phyloP scores from a whole-genome alignment of 768 basidiomycete genomes.

The Russula virescens region DNA sequence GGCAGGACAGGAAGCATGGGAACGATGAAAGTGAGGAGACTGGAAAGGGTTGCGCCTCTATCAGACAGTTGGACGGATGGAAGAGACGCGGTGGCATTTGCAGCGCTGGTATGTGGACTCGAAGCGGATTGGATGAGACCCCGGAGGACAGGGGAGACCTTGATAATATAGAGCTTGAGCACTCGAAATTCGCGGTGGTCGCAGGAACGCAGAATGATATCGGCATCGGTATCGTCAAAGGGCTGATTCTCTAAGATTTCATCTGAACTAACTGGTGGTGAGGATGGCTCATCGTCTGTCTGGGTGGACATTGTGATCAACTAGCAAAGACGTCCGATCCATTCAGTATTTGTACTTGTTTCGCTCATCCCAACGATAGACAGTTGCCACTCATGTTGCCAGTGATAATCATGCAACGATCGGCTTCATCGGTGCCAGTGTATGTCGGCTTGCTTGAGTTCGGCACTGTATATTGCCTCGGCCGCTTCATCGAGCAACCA shows the following conservation, averaged over 20 bases:
- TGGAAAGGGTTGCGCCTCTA: background rate
- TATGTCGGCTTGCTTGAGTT: too few relatives aligned
- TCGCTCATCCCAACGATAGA: too few relatives aligned
- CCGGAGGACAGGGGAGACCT: constrained; percentile 38
- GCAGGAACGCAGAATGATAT: constrained; percentile 39
- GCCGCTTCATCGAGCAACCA: too few relatives aligned
- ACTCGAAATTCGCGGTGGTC: constrained; percentile 42
- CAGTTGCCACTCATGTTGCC: too few relatives aligned
- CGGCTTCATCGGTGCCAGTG: too few relatives aligned
- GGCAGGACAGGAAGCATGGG: background rate
- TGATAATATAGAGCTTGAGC: constrained; percentile 38
- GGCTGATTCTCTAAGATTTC: background rate
- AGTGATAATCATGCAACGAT: too few relatives aligned
- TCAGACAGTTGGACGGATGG: constrained; percentile 4
- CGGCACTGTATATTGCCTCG: too few relatives aligned
- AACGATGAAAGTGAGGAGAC: constrained; percentile 7
- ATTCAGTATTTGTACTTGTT: too few relatives aligned
- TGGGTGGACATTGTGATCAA: too few relatives aligned
- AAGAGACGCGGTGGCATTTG: background rate
- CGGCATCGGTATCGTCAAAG: constrained; percentile 32
- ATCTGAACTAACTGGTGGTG: too few relatives aligned
- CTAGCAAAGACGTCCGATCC: too few relatives aligned
- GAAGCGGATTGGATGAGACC: background rate
- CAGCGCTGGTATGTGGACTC: background rate
- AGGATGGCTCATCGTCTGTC: too few relatives aligned